These are phyloP conservation scores for Acer campestre DNA, from an alignment of 345 rosid species.

Conservation along the genomic window DNA sequence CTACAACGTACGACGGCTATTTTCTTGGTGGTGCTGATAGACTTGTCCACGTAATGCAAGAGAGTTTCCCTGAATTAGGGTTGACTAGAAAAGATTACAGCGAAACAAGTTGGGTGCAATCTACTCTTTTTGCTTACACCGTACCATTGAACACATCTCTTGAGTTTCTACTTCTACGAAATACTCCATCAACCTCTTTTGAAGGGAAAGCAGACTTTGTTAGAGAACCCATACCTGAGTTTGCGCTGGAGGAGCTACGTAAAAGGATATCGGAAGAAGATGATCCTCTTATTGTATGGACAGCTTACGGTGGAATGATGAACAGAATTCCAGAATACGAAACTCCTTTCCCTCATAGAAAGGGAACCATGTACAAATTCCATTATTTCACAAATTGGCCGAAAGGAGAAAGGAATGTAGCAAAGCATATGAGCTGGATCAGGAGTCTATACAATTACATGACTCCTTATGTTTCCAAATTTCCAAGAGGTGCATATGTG, in stretches of 20 bases:
- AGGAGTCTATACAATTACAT: conserved; percentile 44
- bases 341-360: conserved; percentile 68
- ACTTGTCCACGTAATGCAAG: conserved; percentile 42
- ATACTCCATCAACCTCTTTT: conserved; percentile 42
- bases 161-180: conserved; percentile 51
- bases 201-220: conserved; percentile 67
- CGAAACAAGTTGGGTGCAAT: conserved; percentile 62
- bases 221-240: conserved; percentile 29
- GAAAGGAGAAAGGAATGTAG: conserved; percentile 20
- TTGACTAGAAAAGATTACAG: conserved; percentile 45
- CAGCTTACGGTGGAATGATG: conserved; percentile 78
- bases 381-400: conserved; percentile 48
- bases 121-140: conserved; percentile 53
- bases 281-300: conserved; percentile 59
- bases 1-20: conserved; percentile 27
- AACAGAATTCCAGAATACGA: conserved; percentile 41
- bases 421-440: conserved; percentile 34
- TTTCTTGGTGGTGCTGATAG: conserved; percentile 45
- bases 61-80: conserved; percentile 60
- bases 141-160: conserved; percentile 43
- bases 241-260: conserved; percentile 49
- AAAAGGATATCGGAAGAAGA: conserved; percentile 51
- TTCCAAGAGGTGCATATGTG: conserved; percentile 55
- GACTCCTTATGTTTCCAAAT: conserved; percentile 57
- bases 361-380: conserved; percentile 50